Base-by-base conservation (phyloP, 306 rosid species). In the Sesbania bispinosa region DNA sequence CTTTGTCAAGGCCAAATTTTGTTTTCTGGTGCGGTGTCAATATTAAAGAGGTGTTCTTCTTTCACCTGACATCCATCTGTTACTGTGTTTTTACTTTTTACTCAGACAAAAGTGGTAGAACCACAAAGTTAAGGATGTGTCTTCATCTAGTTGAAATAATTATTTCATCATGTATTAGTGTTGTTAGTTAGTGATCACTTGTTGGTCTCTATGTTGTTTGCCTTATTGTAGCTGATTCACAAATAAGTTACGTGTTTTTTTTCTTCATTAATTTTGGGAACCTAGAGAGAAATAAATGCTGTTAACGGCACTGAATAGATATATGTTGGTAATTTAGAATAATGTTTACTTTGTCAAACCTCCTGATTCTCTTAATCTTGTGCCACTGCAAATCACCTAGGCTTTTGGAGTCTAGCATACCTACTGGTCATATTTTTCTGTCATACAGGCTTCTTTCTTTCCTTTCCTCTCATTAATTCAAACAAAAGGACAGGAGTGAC, bases 71-170 rank as follows among this genome's bases (percentile, higher is more conserved):
- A 47, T 66, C 2, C 66, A 27, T 21, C 14, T 52, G 21, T 47
- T 42, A 54, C 14, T 10, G 39, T 66, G 62, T 27, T 65, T 48
- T 51, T n/a, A n/a, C n/a, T n/a, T n/a, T n/a, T n/a, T n/a, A 47
- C 36, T 30, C 3, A 1, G 27, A 5, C 35, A 3, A 43, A 21
- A 68, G 23, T 76, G 75, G 15, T 26, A 29, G 21, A 71, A 7
- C 35, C n/a, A 53, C 61, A 10, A 11, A 46, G 74, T 57, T n/a
- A 55, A 67, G 16, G 18, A 43, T 33, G 23, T 35, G 43, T 59
- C 55, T 35, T 76, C 47, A 60, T 73, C 20, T 60, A 24, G 7
- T 19, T 13, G 47, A 76, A 46, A 48, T 53, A 24, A 14, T 69
- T 26, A 57, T 57, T 45, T 18, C 39, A 38, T 59, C 47, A 26